Evolutionary conservation across 371 early-diverging fungal genomes (phyloP).

Genomic region (Synchytrium microbalum): DNA sequence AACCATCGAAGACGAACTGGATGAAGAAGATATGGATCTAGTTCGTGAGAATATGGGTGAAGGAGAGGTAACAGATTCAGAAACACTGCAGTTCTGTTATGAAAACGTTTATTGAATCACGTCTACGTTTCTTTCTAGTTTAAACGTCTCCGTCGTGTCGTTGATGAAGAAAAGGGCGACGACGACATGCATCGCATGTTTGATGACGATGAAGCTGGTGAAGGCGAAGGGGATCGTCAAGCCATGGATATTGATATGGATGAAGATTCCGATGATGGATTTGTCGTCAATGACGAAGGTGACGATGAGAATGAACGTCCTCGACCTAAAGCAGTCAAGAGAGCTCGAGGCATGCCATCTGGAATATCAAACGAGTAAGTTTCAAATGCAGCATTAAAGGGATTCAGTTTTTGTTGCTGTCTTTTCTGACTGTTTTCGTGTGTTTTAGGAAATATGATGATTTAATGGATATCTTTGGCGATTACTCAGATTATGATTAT

Average conservation of each 20-base stretch:
- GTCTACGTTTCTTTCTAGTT: not conserved
- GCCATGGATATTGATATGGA: not conserved
- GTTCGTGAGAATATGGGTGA: constrained; percentile 38
- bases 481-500: constrained; percentile 81
- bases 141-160: constrained; percentile 18
- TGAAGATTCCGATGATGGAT: not conserved
- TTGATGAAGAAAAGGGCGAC: constrained; percentile 16
- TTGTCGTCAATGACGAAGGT: not conserved
- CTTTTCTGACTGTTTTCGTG: not conserved
- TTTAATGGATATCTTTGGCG: constrained; percentile 84
- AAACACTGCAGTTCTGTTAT: not conserved
- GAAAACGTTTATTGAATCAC: not conserved
- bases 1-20: constrained; percentile 19
- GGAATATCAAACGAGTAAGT: constrained; percentile 20
- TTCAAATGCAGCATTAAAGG: too few species aligned
- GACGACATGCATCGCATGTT: constrained; percentile 37
- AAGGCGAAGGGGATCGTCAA: constrained; percentile 4
- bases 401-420: too few species aligned
- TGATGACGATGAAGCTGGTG: constrained; percentile 20
- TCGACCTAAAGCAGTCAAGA: constrained; percentile 11
- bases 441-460: constrained; percentile 52
- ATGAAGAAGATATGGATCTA: constrained; percentile 41
- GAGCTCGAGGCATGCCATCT: constrained; percentile 20
- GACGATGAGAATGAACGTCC: not conserved
- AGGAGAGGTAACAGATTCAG: not conserved